phyloP scores from a whole-genome alignment of 2,329 filamentous ascomycete species.

The Cadophora sp. region DNA sequence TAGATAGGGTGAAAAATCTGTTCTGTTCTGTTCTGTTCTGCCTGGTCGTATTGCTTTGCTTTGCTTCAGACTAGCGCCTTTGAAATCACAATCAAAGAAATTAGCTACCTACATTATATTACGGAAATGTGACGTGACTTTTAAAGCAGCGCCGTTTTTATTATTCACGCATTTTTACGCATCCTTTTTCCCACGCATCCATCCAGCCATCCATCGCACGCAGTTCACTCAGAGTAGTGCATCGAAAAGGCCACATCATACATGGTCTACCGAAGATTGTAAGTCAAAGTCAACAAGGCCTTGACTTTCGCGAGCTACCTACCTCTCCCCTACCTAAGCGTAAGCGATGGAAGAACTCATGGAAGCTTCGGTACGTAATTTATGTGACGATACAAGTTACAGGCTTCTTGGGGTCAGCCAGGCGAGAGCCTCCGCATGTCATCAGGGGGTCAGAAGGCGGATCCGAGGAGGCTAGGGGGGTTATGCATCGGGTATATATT shows the following conservation, averaged over 20 bases:
- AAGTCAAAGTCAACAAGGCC: too few species aligned
- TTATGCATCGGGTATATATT: slow-evolving; percentile 8
- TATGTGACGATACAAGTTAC: not conserved
- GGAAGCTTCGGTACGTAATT: slow-evolving; percentile 9
- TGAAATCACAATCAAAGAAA: not conserved
- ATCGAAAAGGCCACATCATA: not conserved
- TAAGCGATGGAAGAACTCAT: slow-evolving; percentile 12
- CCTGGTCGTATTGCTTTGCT: not conserved
- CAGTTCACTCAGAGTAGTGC: not conserved
- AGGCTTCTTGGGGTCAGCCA: not conserved
- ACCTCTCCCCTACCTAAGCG: not conserved
- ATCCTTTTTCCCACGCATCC: too few species aligned
- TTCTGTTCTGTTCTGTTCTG: too few species aligned
- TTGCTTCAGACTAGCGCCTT: slow-evolving; percentile 5
- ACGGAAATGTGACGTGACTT: not conserved
- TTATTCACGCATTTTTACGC: too few species aligned
- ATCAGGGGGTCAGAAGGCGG: not conserved
- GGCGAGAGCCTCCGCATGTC: not conserved
- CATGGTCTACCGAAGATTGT: too few species aligned
- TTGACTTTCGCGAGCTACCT: not conserved
- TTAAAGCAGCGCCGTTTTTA: slow-evolving; percentile 2
- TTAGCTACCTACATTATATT: too few species aligned
- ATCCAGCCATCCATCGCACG: not conserved
- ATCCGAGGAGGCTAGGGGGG: slow-evolving; percentile 11
- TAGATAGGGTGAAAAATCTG: too few species aligned